Conservation (phyloP, 2,329 filamentous ascomycete species). For the Dothiorella sarmentorum region DNA sequence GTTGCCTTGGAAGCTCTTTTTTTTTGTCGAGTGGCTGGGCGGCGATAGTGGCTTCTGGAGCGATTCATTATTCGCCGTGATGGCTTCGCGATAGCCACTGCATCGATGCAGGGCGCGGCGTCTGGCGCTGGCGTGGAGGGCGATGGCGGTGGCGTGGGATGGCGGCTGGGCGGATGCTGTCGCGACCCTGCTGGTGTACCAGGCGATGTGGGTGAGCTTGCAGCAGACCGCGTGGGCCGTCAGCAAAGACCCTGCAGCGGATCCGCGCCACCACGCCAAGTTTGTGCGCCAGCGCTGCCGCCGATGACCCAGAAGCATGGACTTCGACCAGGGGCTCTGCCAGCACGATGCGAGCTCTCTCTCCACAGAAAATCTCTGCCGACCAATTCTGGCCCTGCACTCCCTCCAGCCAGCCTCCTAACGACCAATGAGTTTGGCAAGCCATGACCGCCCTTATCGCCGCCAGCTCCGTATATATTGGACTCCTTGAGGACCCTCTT, state of each 20-base stretch:
- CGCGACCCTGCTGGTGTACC: background rate
- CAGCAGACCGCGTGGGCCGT: background rate
- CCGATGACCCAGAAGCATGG: conserved; percentile 10
- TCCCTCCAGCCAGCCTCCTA: background rate
- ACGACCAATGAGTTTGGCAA: conserved; percentile 1
- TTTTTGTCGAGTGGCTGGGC: background rate
- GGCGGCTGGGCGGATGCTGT: background rate
- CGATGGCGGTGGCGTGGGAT: background rate
- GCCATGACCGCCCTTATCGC: conserved; percentile 10
- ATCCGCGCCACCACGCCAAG: conserved; percentile 1
- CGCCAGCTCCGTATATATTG: conserved; percentile 15
- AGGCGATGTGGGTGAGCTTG: background rate
- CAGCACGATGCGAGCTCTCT: background rate
- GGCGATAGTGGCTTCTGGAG: background rate
- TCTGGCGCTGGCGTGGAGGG: background rate
- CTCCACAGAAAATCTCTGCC: conserved; percentile 19
- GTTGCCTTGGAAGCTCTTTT: conserved; percentile 10
- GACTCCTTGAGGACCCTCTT: background rate
- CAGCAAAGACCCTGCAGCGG: background rate
- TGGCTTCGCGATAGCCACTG: too few relatives aligned
- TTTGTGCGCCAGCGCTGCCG: conserved; percentile 8
- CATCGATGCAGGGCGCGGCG: background rate
- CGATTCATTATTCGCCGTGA: background rate
- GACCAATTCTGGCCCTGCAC: conserved; percentile 11
- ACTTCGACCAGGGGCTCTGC: conserved; percentile 3